These are phyloP conservation scores for Metschnikowia lochheadii DNA, from an alignment of 805 yeast species.

Conservation along the genomic window DNA sequence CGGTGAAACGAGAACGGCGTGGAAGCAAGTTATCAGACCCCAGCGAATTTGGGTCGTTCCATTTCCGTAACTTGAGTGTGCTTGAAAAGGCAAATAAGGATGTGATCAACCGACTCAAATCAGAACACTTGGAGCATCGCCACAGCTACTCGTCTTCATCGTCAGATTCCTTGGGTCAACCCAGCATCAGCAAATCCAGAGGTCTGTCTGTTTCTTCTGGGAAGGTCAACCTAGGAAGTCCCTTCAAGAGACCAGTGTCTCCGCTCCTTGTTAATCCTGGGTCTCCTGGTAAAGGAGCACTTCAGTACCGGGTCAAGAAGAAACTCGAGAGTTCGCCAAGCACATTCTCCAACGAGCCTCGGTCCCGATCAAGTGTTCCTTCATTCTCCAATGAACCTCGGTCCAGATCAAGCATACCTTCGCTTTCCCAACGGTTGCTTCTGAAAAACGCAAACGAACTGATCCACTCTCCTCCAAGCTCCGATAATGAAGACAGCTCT, in stretches of 20 bases:
- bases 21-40: constrained; percentile 70
- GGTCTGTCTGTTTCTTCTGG: constrained; percentile 29
- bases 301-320: constrained; percentile 5
- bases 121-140: constrained; percentile 68
- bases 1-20: constrained; percentile 56
- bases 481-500: constrained; percentile 61
- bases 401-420: constrained; percentile 15
- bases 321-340: constrained; percentile 6
- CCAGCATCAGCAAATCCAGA: constrained; percentile 25
- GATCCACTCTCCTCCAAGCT: constrained; percentile 49
- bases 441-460: constrained; percentile 20
- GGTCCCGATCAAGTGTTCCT: constrained; percentile 14
- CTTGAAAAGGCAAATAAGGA: constrained; percentile 93
- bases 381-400: constrained; percentile 20
- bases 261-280: constrained; percentile 30
- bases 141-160: constrained; percentile 48
- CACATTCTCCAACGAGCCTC: constrained; percentile 4
- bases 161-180: constrained; percentile 38
- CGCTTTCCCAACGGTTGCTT: constrained; percentile 25
- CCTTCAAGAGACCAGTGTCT: constrained; percentile 45
- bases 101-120: constrained; percentile 79
- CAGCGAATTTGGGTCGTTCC: constrained; percentile 86
- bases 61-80: constrained; percentile 82
- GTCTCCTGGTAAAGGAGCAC: constrained; percentile 25
- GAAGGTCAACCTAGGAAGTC: constrained; percentile 26